Evolutionary conservation across 352 stramenopile species (phyloP).

Genomic region (Globisporangium camurandrum): DNA sequence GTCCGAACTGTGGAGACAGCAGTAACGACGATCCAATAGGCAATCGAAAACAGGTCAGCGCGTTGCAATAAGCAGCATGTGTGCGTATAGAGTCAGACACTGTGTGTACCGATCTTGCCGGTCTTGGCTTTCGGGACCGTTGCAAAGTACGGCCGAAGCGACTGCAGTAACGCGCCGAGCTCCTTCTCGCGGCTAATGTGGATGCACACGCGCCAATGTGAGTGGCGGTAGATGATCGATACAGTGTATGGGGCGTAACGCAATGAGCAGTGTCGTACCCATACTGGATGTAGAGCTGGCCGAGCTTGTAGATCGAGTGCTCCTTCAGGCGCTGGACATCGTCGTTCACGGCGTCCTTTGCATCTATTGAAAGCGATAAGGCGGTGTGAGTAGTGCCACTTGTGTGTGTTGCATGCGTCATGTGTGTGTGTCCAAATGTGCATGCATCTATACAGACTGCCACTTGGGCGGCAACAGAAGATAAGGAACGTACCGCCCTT

Average conservation of each 20-base stretch:
- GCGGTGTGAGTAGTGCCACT: background rate
- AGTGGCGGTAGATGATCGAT: background rate
- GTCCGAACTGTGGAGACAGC: slow-evolving; percentile 81
- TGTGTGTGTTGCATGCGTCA: background rate
- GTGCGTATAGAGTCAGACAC: background rate
- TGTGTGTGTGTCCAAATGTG: background rate
- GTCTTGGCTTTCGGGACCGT: slow-evolving; percentile 96
- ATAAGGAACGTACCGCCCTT: slow-evolving; percentile 12
- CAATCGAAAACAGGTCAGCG: background rate
- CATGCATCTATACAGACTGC: background rate
- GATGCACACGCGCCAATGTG: no score
- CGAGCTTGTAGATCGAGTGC: slow-evolving; percentile 93
- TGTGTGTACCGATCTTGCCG: slow-evolving; percentile 91
- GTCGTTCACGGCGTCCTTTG: slow-evolving; percentile 52
- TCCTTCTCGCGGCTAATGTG: slow-evolving; percentile 62
- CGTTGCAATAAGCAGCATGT: background rate
- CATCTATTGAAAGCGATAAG: slow-evolving; percentile 16
- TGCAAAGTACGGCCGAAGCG: slow-evolving; percentile 91
- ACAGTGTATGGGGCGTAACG: background rate
- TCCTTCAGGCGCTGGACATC: slow-evolving; percentile 91
- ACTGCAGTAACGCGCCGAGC: slow-evolving; percentile 78
- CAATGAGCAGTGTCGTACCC: slow-evolving; percentile 24
- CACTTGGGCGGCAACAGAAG: background rate
- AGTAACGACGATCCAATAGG: background rate
- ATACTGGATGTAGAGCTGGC: slow-evolving; percentile 87